These are phyloP conservation scores for Cryptosporidium parvum DNA, from an alignment of 169 alveolate species.

Conservation along the genomic window DNA sequence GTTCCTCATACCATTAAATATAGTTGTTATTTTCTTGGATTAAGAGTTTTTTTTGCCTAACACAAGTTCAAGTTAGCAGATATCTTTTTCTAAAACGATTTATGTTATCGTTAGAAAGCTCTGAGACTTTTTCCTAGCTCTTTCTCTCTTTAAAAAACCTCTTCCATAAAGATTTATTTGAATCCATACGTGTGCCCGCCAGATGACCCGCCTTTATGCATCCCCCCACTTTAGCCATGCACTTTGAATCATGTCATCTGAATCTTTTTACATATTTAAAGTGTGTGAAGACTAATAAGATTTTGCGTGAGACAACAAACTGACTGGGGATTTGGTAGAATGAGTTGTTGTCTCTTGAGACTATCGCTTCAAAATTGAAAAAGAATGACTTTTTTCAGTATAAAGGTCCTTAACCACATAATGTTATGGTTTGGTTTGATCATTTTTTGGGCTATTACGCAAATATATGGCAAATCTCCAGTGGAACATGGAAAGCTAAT, in stretches of 20 bases:
- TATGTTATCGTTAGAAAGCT: no score
- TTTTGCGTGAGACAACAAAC: not conserved
- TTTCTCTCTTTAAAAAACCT: not conserved
- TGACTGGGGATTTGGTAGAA: not conserved
- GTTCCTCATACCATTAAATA: not conserved
- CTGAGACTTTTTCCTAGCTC: not conserved
- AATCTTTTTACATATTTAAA: slow-evolving; percentile 9
- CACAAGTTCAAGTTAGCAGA: not conserved
- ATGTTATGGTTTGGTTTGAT: slow-evolving; percentile 9
- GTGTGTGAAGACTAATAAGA: not conserved
- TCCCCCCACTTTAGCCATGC: slow-evolving; percentile 50
- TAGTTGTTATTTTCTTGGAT: not conserved
- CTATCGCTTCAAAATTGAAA: not conserved
- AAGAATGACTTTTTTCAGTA: slow-evolving; percentile 9
- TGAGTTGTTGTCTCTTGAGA: not conserved
- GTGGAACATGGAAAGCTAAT: slow-evolving; percentile 3
- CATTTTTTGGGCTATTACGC: not conserved
- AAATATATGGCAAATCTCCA: not conserved
- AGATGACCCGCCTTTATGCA: slow-evolving; percentile 17
- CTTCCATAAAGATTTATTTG: not conserved
- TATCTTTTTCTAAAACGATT: not conserved
- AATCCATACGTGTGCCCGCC: slow-evolving; percentile 17
- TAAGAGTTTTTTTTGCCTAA: not conserved
- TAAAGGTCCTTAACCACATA: slow-evolving; percentile 6
- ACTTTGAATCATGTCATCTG: slow-evolving; percentile 26